Conservation (phyloP, 2,329 filamentous ascomycete genomes). For the Remersonia thermophila region DNA sequence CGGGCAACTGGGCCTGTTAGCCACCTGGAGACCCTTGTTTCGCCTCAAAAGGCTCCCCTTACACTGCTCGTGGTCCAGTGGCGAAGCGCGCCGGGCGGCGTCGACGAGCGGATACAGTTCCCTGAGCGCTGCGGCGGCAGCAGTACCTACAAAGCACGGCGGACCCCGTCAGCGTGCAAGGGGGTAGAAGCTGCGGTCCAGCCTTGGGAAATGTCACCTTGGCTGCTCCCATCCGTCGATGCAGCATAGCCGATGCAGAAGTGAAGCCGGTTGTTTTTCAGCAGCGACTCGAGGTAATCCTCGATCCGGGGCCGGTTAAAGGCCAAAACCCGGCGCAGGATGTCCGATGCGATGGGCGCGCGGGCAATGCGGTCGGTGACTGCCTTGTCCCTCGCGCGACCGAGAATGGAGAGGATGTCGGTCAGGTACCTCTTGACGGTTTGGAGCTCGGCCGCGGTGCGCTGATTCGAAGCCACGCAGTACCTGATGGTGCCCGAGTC, state of each 20-base stretch:
- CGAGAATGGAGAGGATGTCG: conserved; percentile 11
- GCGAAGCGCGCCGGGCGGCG: too few species aligned
- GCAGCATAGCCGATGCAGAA: conserved; percentile 3
- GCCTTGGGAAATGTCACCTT: conserved; percentile 4
- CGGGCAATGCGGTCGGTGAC: background rate
- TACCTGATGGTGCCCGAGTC: conserved; percentile 18
- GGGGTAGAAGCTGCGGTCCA: background rate
- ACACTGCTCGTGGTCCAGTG: too few species aligned
- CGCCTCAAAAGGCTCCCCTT: too few species aligned
- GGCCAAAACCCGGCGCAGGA: conserved; percentile 10
- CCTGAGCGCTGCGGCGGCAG: too few species aligned
- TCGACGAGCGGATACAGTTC: too few species aligned
- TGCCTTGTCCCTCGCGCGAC: background rate
- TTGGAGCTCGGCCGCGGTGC: conserved; percentile 6
- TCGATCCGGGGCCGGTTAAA: conserved; percentile 13
- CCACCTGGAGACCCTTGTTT: background rate
- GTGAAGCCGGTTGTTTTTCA: background rate
- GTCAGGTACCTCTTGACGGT: conserved; percentile 9
- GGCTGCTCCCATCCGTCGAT: background rate
- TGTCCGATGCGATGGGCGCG: background rate
- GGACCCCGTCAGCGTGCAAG: too few species aligned
- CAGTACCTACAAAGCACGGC: too few species aligned
- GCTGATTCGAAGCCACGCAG: conserved; percentile 20
- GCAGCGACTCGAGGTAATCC: conserved; percentile 5
- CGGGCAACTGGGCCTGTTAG: conserved; percentile 1